Percentiles rank a stretch among this genome's conserved stretches.
phyloP scores from a whole-genome alignment of 75 land plant species.

The Cupressus sempervirens region DNA sequence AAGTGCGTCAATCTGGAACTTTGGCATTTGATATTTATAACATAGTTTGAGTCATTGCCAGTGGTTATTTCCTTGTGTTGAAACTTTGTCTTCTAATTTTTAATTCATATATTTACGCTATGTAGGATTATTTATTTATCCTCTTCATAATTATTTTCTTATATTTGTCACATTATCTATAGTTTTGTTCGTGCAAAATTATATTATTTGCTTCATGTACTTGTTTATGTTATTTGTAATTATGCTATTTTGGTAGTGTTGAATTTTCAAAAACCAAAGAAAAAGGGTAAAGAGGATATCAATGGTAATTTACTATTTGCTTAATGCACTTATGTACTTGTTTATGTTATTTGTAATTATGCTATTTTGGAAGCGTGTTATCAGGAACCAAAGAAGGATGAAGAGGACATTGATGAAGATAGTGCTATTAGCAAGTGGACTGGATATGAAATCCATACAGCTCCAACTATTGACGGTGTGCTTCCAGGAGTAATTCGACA shows the following conservation, averaged over 20 bases:
- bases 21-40: neutral
- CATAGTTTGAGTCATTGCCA: neutral
- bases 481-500: slow-evolving; percentile 90
- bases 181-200: neutral
- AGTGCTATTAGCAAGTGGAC: slow-evolving; percentile 9
- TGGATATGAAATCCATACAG: slow-evolving; percentile 71
- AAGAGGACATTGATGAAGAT: neutral
- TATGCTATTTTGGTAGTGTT: neutral
- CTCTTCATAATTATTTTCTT: neutral
- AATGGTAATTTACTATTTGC: neutral
- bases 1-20: neutral
- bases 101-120: neutral
- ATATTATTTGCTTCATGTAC: neutral
- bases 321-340: neutral
- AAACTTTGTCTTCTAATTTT: neutral
- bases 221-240: slow-evolving; percentile 4
- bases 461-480: slow-evolving; percentile 74
- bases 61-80: neutral
- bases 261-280: neutral
- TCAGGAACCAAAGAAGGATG: neutral
- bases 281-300: neutral
- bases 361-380: neutral
- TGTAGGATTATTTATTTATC: neutral
- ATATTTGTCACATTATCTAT: neutral
- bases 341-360: slow-evolving; percentile 4